These are phyloP conservation scores for Dictyostelium purpureum DNA, from an alignment of 78 protist species.

Conservation along the genomic window DNA sequence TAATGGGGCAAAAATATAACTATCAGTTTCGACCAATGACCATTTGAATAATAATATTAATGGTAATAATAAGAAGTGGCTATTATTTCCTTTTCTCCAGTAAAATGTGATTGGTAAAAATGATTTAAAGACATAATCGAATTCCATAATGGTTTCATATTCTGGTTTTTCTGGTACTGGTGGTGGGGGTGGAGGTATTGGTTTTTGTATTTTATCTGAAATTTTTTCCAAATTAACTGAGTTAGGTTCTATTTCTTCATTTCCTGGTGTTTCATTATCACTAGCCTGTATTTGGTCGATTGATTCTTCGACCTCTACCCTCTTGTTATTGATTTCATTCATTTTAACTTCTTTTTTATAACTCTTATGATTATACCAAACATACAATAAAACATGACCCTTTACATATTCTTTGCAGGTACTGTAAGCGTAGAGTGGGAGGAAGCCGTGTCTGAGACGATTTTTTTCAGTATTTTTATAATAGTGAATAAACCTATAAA, in stretches of 20 bases:
- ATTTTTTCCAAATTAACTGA: background rate
- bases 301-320: too few relatives aligned
- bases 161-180: background rate
- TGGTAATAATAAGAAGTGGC: background rate
- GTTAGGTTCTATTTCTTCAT: background rate
- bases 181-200: background rate
- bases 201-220: background rate
- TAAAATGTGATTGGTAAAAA: slow-evolving; percentile 55
- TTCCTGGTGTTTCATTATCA: background rate
- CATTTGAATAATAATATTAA: slow-evolving; percentile 14
- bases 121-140: background rate
- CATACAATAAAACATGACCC: slow-evolving; percentile 21
- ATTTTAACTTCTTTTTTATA: background rate
- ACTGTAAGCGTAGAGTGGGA: slow-evolving; percentile 14
- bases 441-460: background rate
- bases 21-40: background rate
- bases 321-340: background rate
- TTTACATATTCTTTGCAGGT: too few relatives aligned
- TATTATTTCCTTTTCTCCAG: background rate
- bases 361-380: slow-evolving; percentile 26
- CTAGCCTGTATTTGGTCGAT: background rate
- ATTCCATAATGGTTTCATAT: background rate
- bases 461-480: background rate
- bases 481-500: slow-evolving; percentile 35
- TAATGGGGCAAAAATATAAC: background rate